phyloP scores from a whole-genome alignment of 2,329 filamentous ascomycete genomes.

The Cryphonectria carpinicola region DNA sequence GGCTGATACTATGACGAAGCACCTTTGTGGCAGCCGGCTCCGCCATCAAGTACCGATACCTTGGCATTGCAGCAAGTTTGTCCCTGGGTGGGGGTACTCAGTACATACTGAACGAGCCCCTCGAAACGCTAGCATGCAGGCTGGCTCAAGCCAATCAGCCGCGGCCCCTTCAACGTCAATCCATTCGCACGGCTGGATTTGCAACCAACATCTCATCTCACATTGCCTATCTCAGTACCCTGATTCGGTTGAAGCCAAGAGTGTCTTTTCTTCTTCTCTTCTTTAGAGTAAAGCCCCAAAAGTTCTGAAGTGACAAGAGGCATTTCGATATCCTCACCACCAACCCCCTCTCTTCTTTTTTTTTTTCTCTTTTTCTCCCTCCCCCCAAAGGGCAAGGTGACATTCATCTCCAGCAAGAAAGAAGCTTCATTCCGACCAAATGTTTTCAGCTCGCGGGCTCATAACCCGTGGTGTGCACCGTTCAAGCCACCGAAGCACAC shows the following conservation, averaged over 20 bases:
- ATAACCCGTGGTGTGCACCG: constrained; percentile 2
- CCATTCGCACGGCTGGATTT: constrained; percentile 3
- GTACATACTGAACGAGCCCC: not conserved
- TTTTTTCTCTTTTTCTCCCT: too few relatives aligned
- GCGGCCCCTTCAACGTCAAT: constrained; percentile 8
- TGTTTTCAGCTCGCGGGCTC: constrained; percentile 13
- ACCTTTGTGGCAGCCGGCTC: constrained; percentile 21
- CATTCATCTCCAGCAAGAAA: not conserved
- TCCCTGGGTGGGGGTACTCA: not conserved
- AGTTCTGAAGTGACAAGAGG: not conserved
- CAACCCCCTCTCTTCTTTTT: too few relatives aligned
- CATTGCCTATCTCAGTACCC: not conserved
- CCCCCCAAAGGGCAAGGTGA: not conserved
- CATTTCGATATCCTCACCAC: not conserved
- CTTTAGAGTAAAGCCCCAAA: not conserved
- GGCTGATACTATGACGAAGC: constrained; percentile 26
- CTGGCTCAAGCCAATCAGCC: constrained; percentile 5
- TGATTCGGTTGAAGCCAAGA: not conserved
- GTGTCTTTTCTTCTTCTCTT: not conserved
- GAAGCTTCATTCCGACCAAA: not conserved
- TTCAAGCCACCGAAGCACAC: not conserved
- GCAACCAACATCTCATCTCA: not conserved
- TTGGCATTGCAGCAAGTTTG: too few relatives aligned
- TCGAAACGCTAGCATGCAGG: constrained; percentile 6
- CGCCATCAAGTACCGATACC: constrained; percentile 25